Conservation (phyloP, 768 basidiomycete genomes). For the Trametes cubensis region DNA sequence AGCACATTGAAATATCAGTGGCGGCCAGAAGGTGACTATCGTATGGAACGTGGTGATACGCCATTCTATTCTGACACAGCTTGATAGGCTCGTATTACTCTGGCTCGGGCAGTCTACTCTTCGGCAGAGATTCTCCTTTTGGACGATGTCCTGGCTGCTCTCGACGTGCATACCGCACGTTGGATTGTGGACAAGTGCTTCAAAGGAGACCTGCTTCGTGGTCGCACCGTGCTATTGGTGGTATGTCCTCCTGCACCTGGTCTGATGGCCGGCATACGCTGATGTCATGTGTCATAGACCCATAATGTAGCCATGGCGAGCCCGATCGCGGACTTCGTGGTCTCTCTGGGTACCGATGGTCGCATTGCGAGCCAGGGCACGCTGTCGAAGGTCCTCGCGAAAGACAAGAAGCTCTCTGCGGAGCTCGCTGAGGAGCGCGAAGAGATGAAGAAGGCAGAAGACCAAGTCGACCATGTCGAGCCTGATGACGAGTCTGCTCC, state of each 20-base stretch:
- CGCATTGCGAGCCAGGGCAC: slow-evolving; percentile 50
- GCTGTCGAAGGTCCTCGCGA: slow-evolving; percentile 47
- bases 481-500: slow-evolving; percentile 14
- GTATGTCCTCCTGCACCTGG: slow-evolving; percentile 32
- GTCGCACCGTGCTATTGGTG: slow-evolving; percentile 53
- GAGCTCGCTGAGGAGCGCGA: slow-evolving; percentile 30
- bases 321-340: slow-evolving; percentile 55
- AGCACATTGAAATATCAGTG: slow-evolving; percentile 25
- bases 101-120: slow-evolving; percentile 65
- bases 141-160: slow-evolving; percentile 66
- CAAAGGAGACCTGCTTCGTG: slow-evolving; percentile 46
- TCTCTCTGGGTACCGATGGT: slow-evolving; percentile 58
- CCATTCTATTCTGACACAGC: neutral
- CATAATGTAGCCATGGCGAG: slow-evolving; percentile 54
- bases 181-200: slow-evolving; percentile 54
- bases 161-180: slow-evolving; percentile 54
- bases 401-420: slow-evolving; percentile 39
- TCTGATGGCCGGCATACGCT: neutral
- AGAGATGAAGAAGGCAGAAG: slow-evolving; percentile 28
- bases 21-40: slow-evolving; percentile 47
- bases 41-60: neutral
- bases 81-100: slow-evolving; percentile 48
- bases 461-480: slow-evolving; percentile 26
- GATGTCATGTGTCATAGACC: slow-evolving; percentile 35
- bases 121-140: slow-evolving; percentile 62